A percentile compares a stretch with the other conserved stretches of the same genome.
phyloP scores from a whole-genome alignment of 331 rosid species.

The Malus hybrid region DNA sequence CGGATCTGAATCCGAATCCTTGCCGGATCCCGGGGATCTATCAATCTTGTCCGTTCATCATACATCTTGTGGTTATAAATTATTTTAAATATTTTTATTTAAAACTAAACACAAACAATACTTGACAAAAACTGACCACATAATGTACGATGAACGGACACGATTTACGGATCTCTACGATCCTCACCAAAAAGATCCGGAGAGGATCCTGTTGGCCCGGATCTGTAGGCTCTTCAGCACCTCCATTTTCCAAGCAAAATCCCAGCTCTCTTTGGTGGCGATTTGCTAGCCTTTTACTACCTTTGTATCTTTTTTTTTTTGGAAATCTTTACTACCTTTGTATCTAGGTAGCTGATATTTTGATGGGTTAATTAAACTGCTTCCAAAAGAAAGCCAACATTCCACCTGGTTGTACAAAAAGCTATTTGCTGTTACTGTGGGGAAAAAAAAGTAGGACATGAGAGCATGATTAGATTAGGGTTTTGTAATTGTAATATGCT shows the following conservation, averaged over 20 bases:
- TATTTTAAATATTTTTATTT: no score
- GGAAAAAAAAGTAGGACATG: slow-evolving; percentile 13
- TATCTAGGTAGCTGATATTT: slow-evolving; percentile 42
- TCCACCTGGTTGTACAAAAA: not conserved
- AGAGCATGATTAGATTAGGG: slow-evolving; percentile 20
- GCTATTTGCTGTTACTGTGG: not conserved
- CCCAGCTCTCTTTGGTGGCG: slow-evolving; percentile 29
- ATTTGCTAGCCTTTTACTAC: slow-evolving; percentile 27
- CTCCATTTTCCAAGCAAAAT: slow-evolving; percentile 19
- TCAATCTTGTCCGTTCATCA: no score
- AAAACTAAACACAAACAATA: no score
- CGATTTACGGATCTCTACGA: no score
- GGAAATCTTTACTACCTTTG: slow-evolving; percentile 36
- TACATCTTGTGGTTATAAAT: no score
- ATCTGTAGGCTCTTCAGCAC: slow-evolving; percentile 38
- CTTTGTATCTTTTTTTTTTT: slow-evolving; percentile 36
- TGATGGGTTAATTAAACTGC: not conserved
- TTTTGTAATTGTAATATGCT: slow-evolving; percentile 32
- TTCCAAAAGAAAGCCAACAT: not conserved
- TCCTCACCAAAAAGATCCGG: no score
- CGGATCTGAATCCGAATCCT: slow-evolving; percentile 4
- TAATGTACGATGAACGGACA: no score
- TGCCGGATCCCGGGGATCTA: fast-evolving
- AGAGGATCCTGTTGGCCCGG: slow-evolving; percentile 15
- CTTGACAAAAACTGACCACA: no score